These are phyloP conservation scores for Fusarium tuaranense DNA, from an alignment of 2,329 filamentous ascomycete genomes.

Conservation along the genomic window DNA sequence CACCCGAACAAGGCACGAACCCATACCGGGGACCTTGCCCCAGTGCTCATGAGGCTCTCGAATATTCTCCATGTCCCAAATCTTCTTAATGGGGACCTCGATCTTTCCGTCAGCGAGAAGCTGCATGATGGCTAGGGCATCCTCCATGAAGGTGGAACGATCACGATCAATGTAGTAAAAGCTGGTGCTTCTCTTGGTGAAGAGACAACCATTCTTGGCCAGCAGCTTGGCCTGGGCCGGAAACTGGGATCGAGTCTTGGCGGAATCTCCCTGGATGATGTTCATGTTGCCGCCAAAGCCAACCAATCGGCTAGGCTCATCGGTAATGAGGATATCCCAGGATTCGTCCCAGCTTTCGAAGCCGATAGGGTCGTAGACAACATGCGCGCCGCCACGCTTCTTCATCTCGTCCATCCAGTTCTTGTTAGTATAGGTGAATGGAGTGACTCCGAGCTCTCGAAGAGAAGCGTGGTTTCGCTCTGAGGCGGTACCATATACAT, in stretches of 20 bases:
- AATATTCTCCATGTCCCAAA: slow-evolving; percentile 56
- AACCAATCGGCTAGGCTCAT: slow-evolving; percentile 53
- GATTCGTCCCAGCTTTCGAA: slow-evolving; percentile 64
- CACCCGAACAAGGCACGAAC: slow-evolving; percentile 50
- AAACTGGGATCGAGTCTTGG: slow-evolving; percentile 49
- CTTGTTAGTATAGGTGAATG: slow-evolving; percentile 62
- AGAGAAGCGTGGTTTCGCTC: slow-evolving; percentile 58
- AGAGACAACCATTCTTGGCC: slow-evolving; percentile 42
- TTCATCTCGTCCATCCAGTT: slow-evolving; percentile 61
- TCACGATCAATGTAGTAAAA: slow-evolving; percentile 54
- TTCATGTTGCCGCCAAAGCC: slow-evolving; percentile 54
- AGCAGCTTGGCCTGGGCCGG: slow-evolving; percentile 51
- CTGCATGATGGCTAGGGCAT: slow-evolving; percentile 46
- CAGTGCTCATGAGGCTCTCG: slow-evolving; percentile 52
- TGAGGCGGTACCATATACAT: slow-evolving; percentile 62
- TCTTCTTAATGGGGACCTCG: slow-evolving; percentile 51
- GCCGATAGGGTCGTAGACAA: slow-evolving; percentile 62
- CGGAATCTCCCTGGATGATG: slow-evolving; percentile 41
- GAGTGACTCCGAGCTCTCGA: slow-evolving; percentile 52
- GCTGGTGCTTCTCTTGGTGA: slow-evolving; percentile 46
- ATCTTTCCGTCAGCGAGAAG: slow-evolving; percentile 49
- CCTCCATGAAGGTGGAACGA: slow-evolving; percentile 46
- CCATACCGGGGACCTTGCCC: slow-evolving; percentile 50
- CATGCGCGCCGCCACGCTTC: slow-evolving; percentile 58
- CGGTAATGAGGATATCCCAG: slow-evolving; percentile 54